A percentile compares a stretch with the other conserved stretches of the same genome.
phyloP scores from a whole-genome alignment of 2,329 filamentous ascomycete genomes.

The Tolypocladium cylindrosporum region DNA sequence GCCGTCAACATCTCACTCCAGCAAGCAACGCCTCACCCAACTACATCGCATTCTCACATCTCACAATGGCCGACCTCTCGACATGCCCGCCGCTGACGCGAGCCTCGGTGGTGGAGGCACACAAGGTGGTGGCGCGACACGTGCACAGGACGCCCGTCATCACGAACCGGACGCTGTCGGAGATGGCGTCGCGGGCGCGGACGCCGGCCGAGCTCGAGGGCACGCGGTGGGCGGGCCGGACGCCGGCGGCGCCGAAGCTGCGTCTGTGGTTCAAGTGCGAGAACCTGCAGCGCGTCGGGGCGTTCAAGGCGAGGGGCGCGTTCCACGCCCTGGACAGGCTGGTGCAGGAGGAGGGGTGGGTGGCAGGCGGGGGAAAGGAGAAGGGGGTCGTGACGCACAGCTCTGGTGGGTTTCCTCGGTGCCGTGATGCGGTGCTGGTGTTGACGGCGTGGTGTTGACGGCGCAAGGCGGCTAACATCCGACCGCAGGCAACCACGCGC shows the following conservation, averaged over 20 bases:
- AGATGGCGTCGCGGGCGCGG: slow-evolving; percentile 64
- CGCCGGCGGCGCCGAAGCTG: slow-evolving; percentile 54
- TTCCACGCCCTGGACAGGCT: slow-evolving; percentile 75
- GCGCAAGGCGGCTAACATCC: neutral
- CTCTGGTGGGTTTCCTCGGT: slow-evolving; percentile 47
- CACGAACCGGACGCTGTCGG: slow-evolving; percentile 65
- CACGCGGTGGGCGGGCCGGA: slow-evolving; percentile 45
- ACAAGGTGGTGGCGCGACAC: slow-evolving; percentile 60
- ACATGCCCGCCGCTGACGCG: slow-evolving; percentile 60
- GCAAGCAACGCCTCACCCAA: neutral
- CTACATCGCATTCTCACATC: too few species aligned
- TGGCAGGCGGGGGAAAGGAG: slow-evolving; percentile 46
- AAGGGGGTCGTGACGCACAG: slow-evolving; percentile 84
- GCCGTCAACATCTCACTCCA: neutral
- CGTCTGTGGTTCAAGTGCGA: slow-evolving; percentile 92
- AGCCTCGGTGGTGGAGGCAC: slow-evolving; percentile 60
- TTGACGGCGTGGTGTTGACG: neutral
- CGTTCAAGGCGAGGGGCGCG: slow-evolving; percentile 86
- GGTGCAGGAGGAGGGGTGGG: slow-evolving; percentile 49
- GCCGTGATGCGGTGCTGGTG: neutral
- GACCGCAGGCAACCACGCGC: slow-evolving; percentile 78
- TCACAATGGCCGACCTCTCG: slow-evolving; percentile 3
- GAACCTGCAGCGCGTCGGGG: slow-evolving; percentile 81
- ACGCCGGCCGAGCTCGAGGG: slow-evolving; percentile 38
- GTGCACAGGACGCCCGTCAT: slow-evolving; percentile 79